phyloP scores from a whole-genome alignment of 1,284 basidiomycete genomes.

The Mycena sp. region DNA sequence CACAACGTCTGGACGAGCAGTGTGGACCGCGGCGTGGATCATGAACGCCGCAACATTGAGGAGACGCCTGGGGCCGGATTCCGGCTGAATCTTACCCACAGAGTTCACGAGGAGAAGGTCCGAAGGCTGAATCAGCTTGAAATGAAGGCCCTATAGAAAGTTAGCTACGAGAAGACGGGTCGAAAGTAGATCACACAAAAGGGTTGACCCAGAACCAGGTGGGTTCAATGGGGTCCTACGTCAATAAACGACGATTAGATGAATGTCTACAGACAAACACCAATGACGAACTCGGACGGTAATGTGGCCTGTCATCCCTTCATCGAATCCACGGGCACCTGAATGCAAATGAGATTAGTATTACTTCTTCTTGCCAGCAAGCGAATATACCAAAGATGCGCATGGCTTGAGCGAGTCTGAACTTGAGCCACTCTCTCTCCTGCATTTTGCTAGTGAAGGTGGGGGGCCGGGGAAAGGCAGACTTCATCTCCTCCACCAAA shows the following conservation, averaged over 20 bases:
- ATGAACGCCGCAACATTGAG: slow-evolving; percentile 12
- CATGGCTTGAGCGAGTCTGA: slow-evolving; percentile 60
- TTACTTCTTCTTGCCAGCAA: background rate
- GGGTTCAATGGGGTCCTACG: slow-evolving; percentile 56
- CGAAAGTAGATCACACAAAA: slow-evolving; percentile 36
- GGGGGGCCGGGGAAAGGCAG: background rate
- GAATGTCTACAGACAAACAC: too few species aligned
- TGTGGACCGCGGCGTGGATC: slow-evolving; percentile 59
- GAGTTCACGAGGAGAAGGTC: slow-evolving; percentile 10
- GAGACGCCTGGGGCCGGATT: background rate
- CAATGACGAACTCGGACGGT: slow-evolving; percentile 57
- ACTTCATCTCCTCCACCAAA: too few species aligned
- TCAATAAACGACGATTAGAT: background rate
- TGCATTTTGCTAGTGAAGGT: slow-evolving; percentile 49
- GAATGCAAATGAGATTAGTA: background rate
- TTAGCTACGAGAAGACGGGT: background rate
- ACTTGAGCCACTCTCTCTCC: slow-evolving; percentile 60
- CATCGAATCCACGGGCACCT: slow-evolving; percentile 60
- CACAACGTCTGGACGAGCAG: slow-evolving; percentile 71
- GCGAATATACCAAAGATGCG: slow-evolving; percentile 55
- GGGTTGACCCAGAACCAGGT: slow-evolving; percentile 67
- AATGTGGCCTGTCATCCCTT: slow-evolving; percentile 69
- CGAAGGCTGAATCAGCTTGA: slow-evolving; percentile 5
- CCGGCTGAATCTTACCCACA: background rate
- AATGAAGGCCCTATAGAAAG: slow-evolving; percentile 5